These are phyloP conservation scores for Paecilomyces fulvus DNA, from an alignment of 2,329 filamentous ascomycete species.

Conservation along the genomic window DNA sequence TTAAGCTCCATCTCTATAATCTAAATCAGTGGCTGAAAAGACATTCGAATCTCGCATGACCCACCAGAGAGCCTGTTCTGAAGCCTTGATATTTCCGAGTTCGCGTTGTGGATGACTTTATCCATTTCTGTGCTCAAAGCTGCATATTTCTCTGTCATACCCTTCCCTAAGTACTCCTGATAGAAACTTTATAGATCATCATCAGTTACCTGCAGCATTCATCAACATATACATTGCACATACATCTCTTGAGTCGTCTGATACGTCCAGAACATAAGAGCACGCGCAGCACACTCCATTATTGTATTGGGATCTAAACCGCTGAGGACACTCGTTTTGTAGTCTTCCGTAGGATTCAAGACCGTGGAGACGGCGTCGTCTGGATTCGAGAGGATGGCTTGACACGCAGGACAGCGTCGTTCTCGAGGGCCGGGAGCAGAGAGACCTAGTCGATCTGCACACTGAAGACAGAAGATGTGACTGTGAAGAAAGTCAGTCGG, in stretches of 20 bases:
- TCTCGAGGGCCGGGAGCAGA: conserved; percentile 45
- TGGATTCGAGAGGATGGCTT: conserved; percentile 55
- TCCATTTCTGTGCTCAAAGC: conserved; percentile 59
- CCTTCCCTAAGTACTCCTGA: conserved; percentile 65
- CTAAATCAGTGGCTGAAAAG: conserved; percentile 3
- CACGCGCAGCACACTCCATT: conserved; percentile 50
- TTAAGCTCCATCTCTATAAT: conserved; percentile 49
- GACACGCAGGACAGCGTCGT: conserved; percentile 67
- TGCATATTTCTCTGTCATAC: conserved; percentile 62
- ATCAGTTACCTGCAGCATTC: conserved; percentile 7
- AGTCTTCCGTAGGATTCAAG: conserved; percentile 75
- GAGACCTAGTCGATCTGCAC: conserved; percentile 59
- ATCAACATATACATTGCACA: not conserved
- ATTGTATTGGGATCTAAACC: conserved; percentile 73
- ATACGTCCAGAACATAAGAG: conserved; percentile 29
- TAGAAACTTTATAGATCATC: conserved; percentile 49
- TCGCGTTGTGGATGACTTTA: conserved; percentile 65
- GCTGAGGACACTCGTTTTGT: conserved; percentile 78
- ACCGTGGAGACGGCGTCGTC: conserved; percentile 67
- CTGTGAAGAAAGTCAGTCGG: conserved; percentile 35
- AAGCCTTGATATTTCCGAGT: conserved; percentile 59
- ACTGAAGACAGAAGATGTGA: conserved; percentile 77
- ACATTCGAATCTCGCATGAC: conserved; percentile 11
- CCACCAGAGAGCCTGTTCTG: conserved; percentile 57
- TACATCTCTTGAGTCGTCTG: conserved; percentile 77